These are phyloP conservation scores for Aspergillus felis DNA, from an alignment of 2,329 filamentous ascomycete species.

Conservation along the genomic window DNA sequence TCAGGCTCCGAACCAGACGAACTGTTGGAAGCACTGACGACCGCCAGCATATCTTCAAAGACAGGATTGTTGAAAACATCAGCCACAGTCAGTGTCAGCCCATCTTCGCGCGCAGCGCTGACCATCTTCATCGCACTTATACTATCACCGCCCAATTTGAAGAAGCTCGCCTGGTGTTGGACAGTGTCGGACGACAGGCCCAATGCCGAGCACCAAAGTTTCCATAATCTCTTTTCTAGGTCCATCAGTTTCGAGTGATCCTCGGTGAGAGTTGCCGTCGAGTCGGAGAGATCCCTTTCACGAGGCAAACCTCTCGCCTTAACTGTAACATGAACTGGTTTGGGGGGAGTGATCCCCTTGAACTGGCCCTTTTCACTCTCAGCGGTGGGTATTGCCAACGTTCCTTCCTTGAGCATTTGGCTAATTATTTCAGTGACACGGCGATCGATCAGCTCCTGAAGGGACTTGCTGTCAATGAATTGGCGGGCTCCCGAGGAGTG, in stretches of 20 bases:
- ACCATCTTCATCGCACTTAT: conserved; percentile 42
- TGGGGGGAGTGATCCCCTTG: neutral
- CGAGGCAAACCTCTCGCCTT: neutral
- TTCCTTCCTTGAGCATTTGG: conserved; percentile 29
- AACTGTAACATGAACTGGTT: conserved; percentile 11
- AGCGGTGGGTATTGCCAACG: conserved; percentile 19
- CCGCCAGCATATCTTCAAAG: conserved; percentile 37
- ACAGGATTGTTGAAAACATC: conserved; percentile 43
- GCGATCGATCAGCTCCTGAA: conserved; percentile 32
- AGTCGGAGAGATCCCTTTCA: conserved; percentile 12
- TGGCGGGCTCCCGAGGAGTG: neutral
- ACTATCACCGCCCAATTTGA: conserved; percentile 40
- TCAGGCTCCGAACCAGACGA: conserved; percentile 15
- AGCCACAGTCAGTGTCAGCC: conserved; percentile 39
- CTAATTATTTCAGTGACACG: conserved; percentile 33
- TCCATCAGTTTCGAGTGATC: conserved; percentile 23
- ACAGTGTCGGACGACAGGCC: conserved; percentile 31
- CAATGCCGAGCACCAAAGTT: conserved; percentile 37
- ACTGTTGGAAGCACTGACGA: conserved; percentile 22
- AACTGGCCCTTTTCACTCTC: conserved; percentile 2
- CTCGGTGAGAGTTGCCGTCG: conserved; percentile 29
- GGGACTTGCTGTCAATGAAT: conserved; percentile 18
- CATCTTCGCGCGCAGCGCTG: conserved; percentile 37
- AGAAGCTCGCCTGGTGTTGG: conserved; percentile 40
- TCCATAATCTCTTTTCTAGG: conserved; percentile 34